phyloP scores from a whole-genome alignment of 2,329 filamentous ascomycete genomes.

The Didymella segeticola region DNA sequence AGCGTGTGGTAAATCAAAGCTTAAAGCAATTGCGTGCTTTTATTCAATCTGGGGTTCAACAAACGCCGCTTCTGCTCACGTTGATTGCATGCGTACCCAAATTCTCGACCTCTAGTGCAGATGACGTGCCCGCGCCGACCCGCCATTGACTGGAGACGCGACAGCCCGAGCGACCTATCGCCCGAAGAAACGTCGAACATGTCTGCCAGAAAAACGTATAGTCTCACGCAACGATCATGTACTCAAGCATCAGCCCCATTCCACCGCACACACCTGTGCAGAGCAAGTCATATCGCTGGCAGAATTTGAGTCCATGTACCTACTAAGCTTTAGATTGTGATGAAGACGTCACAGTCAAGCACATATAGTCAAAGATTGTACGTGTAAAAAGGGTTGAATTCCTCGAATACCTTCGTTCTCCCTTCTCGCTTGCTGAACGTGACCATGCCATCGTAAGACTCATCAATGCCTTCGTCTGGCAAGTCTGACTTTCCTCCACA shows the following conservation, averaged over 20 bases:
- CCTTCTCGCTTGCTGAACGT: neutral
- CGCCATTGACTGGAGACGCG: constrained; percentile 14
- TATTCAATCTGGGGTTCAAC: constrained; percentile 6
- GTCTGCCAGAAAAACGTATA: neutral
- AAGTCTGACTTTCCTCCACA: neutral
- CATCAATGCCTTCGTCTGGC: constrained; percentile 3
- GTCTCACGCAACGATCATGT: neutral
- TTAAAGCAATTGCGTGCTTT: neutral
- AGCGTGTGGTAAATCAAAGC: neutral
- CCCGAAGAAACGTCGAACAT: constrained; percentile 3
- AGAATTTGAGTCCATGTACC: neutral
- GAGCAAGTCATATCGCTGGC: no score
- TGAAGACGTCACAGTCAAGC: neutral
- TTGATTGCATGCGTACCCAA: constrained; percentile 18
- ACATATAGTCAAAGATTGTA: neutral
- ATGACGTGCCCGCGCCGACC: constrained; percentile 19
- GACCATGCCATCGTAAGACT: constrained; percentile 12
- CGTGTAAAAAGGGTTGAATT: constrained; percentile 9
- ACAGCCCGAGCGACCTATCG: constrained; percentile 15
- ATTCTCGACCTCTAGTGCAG: constrained; percentile 16
- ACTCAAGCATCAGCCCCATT: neutral
- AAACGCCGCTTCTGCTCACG: constrained; percentile 12
- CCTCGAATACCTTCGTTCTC: neutral
- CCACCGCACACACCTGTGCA: neutral
- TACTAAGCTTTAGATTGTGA: neutral